Percentiles rank a stretch among this genome's conserved stretches.
Evolutionary conservation across 2,329 filamentous ascomycete species (phyloP).

Genomic region (Cercospora brassicicola): DNA sequence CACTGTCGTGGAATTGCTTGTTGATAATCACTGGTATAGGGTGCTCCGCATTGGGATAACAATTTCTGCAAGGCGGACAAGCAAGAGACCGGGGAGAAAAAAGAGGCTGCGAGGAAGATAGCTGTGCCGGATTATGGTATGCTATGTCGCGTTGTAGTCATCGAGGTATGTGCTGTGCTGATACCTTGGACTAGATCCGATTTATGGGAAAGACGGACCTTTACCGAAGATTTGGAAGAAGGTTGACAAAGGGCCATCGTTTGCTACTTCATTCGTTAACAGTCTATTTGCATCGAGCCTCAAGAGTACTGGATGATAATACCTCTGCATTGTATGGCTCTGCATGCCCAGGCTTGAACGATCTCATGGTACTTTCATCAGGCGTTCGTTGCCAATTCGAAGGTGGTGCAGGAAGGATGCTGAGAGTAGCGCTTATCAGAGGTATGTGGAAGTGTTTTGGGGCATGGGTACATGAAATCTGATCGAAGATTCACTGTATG

Average conservation of each 20-base stretch:
- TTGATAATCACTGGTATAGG: background rate
- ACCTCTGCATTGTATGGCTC: too few relatives aligned
- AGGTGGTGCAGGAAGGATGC: too few relatives aligned
- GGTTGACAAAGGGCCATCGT: background rate
- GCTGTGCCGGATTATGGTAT: conserved; percentile 19
- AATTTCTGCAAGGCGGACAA: conserved; percentile 25
- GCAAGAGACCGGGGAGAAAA: too few relatives aligned
- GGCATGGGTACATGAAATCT: too few relatives aligned
- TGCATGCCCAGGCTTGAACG: too few relatives aligned
- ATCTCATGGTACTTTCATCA: too few relatives aligned
- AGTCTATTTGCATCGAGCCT: background rate
- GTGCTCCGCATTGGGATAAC: conserved; percentile 31
- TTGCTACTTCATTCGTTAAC: background rate
- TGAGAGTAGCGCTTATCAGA: too few relatives aligned
- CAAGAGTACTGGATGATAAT: background rate
- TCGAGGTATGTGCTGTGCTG: background rate
- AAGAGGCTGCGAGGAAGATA: conserved; percentile 6
- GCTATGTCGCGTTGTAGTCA: too few relatives aligned
- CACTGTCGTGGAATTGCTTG: too few relatives aligned
- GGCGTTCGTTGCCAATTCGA: too few relatives aligned
- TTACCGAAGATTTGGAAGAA: conserved; percentile 13
- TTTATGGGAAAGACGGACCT: conserved; percentile 16
- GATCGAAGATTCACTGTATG: too few relatives aligned
- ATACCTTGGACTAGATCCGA: conserved; percentile 11
- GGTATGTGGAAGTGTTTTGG: too few relatives aligned